These are phyloP conservation scores for Botrytis aclada DNA, from an alignment of 2,329 filamentous ascomycete genomes.

Conservation along the genomic window DNA sequence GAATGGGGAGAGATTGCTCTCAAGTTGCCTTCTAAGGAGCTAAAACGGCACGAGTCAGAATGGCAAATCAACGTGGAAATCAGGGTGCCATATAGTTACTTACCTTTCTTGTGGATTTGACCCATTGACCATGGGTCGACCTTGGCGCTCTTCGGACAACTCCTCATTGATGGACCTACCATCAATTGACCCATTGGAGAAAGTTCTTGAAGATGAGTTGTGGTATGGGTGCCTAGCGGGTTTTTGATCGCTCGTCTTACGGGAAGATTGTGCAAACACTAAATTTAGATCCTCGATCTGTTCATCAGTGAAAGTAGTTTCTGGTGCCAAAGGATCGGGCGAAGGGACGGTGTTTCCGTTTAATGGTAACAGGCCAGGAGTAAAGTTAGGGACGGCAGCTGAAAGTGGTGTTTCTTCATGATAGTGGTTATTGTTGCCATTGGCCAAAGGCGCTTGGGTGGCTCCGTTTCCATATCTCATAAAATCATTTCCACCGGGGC, in stretches of 20 bases:
- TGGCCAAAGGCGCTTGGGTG: constrained; percentile 24
- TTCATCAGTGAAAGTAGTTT: constrained; percentile 49
- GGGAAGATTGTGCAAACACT: constrained; percentile 41
- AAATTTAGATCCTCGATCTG: constrained; percentile 53
- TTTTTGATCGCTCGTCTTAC: constrained; percentile 39
- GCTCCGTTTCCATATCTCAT: constrained; percentile 31
- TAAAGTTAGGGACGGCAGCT: constrained; percentile 61
- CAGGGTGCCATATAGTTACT: constrained; percentile 20
- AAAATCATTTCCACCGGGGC: constrained; percentile 35
- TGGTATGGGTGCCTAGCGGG: constrained; percentile 40
- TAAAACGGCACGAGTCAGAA: constrained; percentile 20
- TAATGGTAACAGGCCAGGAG: constrained; percentile 29
- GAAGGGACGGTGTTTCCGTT: constrained; percentile 22
- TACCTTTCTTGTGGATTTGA: constrained; percentile 42
- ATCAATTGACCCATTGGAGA: constrained; percentile 56
- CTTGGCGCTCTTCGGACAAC: constrained; percentile 42
- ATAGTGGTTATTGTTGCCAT: constrained; percentile 43
- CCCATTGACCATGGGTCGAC: constrained; percentile 37
- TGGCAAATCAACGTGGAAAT: not conserved
- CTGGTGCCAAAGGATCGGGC: constrained; percentile 34
- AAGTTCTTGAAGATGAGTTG: constrained; percentile 45
- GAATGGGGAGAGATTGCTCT: constrained; percentile 28
- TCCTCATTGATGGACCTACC: constrained; percentile 49
- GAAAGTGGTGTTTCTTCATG: constrained; percentile 53
- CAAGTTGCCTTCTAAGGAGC: constrained; percentile 31